These are phyloP conservation scores for Penicillium paneum DNA, from an alignment of 2,329 filamentous ascomycete genomes.

Conservation along the genomic window DNA sequence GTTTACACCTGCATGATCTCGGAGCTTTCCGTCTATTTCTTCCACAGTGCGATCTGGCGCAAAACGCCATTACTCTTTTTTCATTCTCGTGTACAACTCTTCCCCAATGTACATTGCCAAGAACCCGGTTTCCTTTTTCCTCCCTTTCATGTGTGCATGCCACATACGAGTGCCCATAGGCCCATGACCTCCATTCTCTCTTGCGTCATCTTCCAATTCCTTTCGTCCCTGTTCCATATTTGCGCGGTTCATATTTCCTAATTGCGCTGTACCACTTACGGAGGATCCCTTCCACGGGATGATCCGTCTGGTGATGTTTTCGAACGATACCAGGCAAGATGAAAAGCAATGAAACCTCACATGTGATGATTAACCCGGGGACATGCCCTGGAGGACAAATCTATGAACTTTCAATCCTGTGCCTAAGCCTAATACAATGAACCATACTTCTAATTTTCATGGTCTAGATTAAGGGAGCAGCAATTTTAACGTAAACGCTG, in stretches of 20 bases:
- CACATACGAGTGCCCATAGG: conserved; percentile 14
- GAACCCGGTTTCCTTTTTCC: conserved; percentile 2
- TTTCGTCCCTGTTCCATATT: conserved; percentile 23
- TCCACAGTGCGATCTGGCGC: conserved; percentile 8
- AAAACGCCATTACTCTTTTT: conserved; percentile 18
- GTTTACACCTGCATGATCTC: conserved; percentile 1
- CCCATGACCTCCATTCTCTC: conserved; percentile 8
- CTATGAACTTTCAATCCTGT: conserved; percentile 3
- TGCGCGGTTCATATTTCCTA: conserved; percentile 24
- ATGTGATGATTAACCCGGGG: conserved; percentile 30
- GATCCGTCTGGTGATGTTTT: conserved; percentile 18
- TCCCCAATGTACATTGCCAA: conserved; percentile 19
- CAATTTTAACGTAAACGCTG: no score
- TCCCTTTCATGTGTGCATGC: conserved; percentile 10
- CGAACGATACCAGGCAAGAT: conserved; percentile 14
- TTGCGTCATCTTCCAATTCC: conserved; percentile 11
- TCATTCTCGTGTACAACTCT: conserved; percentile 15
- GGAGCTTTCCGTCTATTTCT: neutral
- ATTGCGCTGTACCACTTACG: conserved; percentile 24
- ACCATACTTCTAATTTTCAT: neutral
- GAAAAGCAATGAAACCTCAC: conserved; percentile 33
- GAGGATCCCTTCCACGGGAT: conserved; percentile 7
- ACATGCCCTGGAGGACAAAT: conserved; percentile 3
- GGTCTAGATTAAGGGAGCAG: neutral
- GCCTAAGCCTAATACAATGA: conserved; percentile 6